Evolutionary conservation across 768 basidiomycete species (phyloP).

Genomic region (Tylopilus felleus): DNA sequence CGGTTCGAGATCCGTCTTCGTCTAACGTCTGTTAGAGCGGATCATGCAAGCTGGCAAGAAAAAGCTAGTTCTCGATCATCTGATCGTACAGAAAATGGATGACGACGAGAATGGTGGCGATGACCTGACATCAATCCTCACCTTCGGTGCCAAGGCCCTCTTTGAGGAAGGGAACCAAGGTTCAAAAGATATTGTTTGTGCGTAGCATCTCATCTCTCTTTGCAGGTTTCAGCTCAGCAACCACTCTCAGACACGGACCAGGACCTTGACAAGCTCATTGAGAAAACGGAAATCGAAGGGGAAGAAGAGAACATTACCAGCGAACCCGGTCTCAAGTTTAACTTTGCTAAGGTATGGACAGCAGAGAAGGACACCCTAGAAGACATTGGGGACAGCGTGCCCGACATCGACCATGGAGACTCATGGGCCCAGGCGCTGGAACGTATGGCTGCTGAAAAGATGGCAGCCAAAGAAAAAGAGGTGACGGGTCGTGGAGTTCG

Average conservation of each 20-base stretch:
- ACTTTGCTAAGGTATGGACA: constrained; percentile 91
- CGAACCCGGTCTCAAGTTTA: constrained; percentile 61
- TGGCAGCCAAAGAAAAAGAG: constrained; percentile 43
- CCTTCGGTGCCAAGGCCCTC: constrained; percentile 82
- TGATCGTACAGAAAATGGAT: constrained; percentile 96
- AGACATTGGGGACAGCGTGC: constrained; percentile 55
- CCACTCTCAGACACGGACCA: constrained; percentile 60
- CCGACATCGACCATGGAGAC: constrained; percentile 52
- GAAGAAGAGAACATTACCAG: constrained; percentile 50
- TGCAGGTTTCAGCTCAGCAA: not conserved
- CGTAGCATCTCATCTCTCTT: constrained; percentile 18
- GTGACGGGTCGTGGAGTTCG: constrained; percentile 72
- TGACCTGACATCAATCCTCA: constrained; percentile 85
- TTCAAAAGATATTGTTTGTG: constrained; percentile 68
- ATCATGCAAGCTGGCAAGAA: constrained; percentile 94
- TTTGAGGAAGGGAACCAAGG: constrained; percentile 63
- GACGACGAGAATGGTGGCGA: constrained; percentile 71
- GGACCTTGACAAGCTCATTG: constrained; percentile 83
- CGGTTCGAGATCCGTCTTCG: not conserved
- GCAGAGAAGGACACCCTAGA: constrained; percentile 70
- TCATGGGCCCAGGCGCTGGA: constrained; percentile 79
- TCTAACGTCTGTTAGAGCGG: constrained; percentile 54
- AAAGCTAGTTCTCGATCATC: constrained; percentile 90
- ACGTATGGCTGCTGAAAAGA: constrained; percentile 42
- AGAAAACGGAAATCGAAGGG: constrained; percentile 74